These are phyloP conservation scores for Massarina eburnea DNA, from an alignment of 2,329 filamentous ascomycete genomes.

Conservation along the genomic window DNA sequence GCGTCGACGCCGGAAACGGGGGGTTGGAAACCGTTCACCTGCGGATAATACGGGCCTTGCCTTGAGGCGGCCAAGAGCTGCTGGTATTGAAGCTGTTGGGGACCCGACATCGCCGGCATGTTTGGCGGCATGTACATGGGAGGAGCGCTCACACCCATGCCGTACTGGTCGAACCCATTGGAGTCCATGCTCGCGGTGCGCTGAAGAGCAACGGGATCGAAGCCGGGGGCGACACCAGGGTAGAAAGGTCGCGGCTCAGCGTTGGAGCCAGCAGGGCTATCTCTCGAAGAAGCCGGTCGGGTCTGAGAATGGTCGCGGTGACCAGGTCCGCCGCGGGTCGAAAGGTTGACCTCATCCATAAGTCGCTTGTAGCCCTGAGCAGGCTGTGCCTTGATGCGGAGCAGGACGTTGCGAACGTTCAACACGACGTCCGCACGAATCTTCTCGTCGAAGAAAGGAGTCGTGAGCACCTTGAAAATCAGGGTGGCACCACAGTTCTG, in stretches of 20 bases:
- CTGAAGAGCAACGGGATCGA: constrained; percentile 48
- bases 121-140: constrained; percentile 40
- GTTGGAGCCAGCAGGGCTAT: constrained; percentile 32
- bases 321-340: constrained; percentile 53
- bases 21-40: constrained; percentile 45
- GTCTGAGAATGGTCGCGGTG: constrained; percentile 40
- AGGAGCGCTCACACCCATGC: constrained; percentile 36
- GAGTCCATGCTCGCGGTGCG: constrained; percentile 54
- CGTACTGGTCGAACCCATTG: constrained; percentile 50
- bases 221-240: constrained; percentile 38
- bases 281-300: constrained; percentile 40
- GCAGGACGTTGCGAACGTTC: constrained; percentile 84
- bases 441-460: constrained; percentile 92
- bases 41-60: constrained; percentile 47
- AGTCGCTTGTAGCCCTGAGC: constrained; percentile 96
- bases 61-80: constrained; percentile 54
- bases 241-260: constrained; percentile 40
- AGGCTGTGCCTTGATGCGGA: constrained; percentile 89
- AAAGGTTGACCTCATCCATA: constrained; percentile 97
- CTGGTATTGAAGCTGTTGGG: constrained; percentile 60
- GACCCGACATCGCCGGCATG: constrained; percentile 46
- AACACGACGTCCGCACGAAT: constrained; percentile 87
- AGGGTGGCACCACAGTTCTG: constrained; percentile 90
- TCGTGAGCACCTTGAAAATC: constrained; percentile 98
- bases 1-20: constrained; percentile 48